These are phyloP conservation scores for Orobanche coerulescens DNA, from an alignment of 257 asterid species.

Conservation along the genomic window DNA sequence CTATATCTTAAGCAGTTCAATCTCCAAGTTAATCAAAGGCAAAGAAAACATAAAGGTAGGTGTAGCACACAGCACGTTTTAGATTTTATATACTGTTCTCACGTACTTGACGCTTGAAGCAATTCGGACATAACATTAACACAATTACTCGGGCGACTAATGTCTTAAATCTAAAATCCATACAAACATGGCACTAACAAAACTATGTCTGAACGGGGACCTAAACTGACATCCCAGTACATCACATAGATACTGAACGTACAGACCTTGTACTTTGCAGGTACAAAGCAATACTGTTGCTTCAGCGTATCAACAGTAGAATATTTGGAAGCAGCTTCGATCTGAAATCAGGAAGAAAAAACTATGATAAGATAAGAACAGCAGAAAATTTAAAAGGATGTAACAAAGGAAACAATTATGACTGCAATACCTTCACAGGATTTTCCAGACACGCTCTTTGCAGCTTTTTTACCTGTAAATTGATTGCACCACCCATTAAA, in stretches of 20 bases:
- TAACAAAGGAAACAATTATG: not conserved
- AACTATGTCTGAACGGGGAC: not conserved
- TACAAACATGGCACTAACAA: not conserved
- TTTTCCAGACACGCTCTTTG: constrained; percentile 87
- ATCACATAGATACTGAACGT: too few relatives aligned
- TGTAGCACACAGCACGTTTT: not conserved
- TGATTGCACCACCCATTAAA: too few relatives aligned
- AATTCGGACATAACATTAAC: too few relatives aligned
- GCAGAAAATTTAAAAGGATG: not conserved
- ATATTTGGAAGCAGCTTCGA: constrained; percentile 78
- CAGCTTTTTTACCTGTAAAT: constrained; percentile 73
- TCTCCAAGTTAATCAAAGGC: not conserved
- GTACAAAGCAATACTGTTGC: constrained; percentile 70
- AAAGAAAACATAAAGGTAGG: not conserved
- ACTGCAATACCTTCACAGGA: constrained; percentile 65
- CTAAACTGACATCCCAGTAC: constrained; percentile 6
- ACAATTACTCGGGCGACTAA: too few relatives aligned
- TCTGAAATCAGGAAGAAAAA: constrained; percentile 38
- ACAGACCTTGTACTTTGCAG: constrained; percentile 78
- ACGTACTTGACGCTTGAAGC: not conserved
- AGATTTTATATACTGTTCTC: not conserved
- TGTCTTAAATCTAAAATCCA: too few relatives aligned
- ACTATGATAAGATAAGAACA: not conserved
- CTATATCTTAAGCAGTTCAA: not conserved
- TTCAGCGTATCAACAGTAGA: constrained; percentile 86